A percentile compares a stretch with the other conserved stretches of the same genome.
Evolutionary conservation across 768 basidiomycete genomes (phyloP).

Genomic region (Leucogyrophana mollusca): DNA sequence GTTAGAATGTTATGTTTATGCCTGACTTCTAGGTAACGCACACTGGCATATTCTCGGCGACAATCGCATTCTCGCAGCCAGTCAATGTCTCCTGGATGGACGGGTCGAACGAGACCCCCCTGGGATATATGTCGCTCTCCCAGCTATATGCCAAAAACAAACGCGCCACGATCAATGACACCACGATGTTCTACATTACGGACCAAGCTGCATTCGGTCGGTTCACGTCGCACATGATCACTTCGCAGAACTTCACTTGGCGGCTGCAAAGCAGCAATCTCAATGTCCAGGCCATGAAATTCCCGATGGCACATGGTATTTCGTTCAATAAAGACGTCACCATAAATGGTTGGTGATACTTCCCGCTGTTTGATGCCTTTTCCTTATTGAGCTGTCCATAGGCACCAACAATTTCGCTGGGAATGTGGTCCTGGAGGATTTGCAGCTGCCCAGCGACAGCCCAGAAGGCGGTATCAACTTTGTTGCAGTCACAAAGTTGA

Average conservation of each 20-base stretch:
- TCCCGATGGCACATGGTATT: constrained; percentile 65
- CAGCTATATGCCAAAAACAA: constrained; percentile 49
- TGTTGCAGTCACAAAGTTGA: constrained; percentile 51
- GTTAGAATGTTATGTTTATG: not conserved
- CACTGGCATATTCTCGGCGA: constrained; percentile 63
- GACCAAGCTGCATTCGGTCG: constrained; percentile 58
- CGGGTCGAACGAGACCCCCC: constrained; percentile 40
- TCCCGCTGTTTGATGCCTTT: not conserved
- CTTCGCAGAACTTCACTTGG: constrained; percentile 68
- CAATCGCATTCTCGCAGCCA: constrained; percentile 57
- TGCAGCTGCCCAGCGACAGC: constrained; percentile 66
- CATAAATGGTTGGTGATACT: constrained; percentile 45
- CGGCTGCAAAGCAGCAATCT: constrained; percentile 54
- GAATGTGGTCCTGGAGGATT: constrained; percentile 52
- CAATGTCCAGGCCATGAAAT: constrained; percentile 62
- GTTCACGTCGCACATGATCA: constrained; percentile 66
- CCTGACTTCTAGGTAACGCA: constrained; percentile 51
- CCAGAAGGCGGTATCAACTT: constrained; percentile 70
- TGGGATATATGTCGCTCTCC: constrained; percentile 56
- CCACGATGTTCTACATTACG: constrained; percentile 53
- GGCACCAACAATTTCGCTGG: constrained; percentile 64
- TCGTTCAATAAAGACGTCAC: constrained; percentile 60
- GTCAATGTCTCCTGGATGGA: constrained; percentile 60
- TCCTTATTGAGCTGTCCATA: not conserved
- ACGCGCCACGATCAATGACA: constrained; percentile 62